Evolutionary conservation across 352 stramenopile genomes (phyloP).

Genomic region (Saprolegnia parasitica): DNA sequence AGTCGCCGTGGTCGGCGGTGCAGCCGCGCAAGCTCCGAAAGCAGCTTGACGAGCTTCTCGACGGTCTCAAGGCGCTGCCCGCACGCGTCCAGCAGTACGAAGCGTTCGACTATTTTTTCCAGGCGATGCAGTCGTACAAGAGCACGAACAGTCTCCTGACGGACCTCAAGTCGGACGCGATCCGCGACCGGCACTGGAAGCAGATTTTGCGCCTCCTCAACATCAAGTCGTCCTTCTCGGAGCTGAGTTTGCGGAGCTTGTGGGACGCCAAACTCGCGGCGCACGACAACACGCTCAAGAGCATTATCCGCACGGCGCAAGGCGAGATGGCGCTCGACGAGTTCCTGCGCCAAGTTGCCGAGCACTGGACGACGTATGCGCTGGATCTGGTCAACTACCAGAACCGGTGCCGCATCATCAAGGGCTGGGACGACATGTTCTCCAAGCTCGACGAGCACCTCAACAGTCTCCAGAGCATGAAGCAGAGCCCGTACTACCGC

Average conservation of each 20-base stretch:
- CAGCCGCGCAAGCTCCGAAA: conserved; percentile 95
- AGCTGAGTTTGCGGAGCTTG: conserved; percentile 96
- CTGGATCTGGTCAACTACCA: conserved; percentile 91
- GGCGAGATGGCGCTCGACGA: conserved; percentile 99
- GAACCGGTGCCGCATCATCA: conserved; percentile 96
- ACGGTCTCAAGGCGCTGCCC: conserved; percentile 94
- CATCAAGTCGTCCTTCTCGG: conserved; percentile 88
- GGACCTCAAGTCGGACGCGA: conserved; percentile 97
- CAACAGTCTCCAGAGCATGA: conserved; percentile 97
- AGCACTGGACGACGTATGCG: conserved; percentile 88
- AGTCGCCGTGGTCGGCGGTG: conserved; percentile 91
- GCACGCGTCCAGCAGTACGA: conserved; percentile 97
- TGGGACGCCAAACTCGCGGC: conserved; percentile 94
- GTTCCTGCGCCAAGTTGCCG: conserved; percentile 94
- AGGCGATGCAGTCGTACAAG: conserved; percentile 92
- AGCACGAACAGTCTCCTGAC: conserved; percentile 91
- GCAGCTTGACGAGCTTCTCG: conserved; percentile 94
- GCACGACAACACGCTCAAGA: conserved; percentile 92
- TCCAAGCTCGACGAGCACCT: conserved; percentile 99
- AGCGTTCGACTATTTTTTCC: conserved; percentile 92
- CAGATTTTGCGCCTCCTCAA: conserved; percentile 93
- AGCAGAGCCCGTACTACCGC: conserved; percentile 98
- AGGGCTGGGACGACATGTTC: conserved; percentile 99
- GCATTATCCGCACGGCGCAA: conserved; percentile 97
- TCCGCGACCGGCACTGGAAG: conserved; percentile 99